These are phyloP conservation scores for Laetiporus sulphureus DNA, from an alignment of 1,284 basidiomycete species.

Conservation along the genomic window DNA sequence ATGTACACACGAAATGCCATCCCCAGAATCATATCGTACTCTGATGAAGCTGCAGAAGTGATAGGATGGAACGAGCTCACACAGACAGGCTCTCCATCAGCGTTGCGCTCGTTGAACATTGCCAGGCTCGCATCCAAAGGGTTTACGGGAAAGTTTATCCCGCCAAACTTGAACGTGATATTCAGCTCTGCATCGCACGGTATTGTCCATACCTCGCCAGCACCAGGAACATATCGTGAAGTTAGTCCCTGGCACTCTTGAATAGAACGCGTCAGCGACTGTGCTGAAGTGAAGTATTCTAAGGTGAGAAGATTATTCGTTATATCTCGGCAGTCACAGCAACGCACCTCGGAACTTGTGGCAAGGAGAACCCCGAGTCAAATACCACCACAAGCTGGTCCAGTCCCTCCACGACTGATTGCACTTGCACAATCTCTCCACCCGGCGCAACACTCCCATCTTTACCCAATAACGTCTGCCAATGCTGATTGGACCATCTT, in stretches of 20 bases:
- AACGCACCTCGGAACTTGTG: constrained; percentile 51
- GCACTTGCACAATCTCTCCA: constrained; percentile 38
- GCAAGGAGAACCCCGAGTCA: constrained; percentile 64
- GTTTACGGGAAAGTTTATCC: constrained; percentile 48
- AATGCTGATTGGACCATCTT: constrained; percentile 28
- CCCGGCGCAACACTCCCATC: constrained; percentile 34
- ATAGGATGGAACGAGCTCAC: constrained; percentile 62
- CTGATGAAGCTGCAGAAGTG: constrained; percentile 33
- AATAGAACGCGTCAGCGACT: constrained; percentile 52
- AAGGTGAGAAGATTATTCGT: too few species aligned
- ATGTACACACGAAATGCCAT: constrained; percentile 67
- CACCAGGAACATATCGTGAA: constrained; percentile 34
- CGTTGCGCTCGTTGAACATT: constrained; percentile 14
- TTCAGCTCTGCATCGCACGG: constrained; percentile 58
- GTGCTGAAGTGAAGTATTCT: too few species aligned
- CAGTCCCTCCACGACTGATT: constrained; percentile 35
- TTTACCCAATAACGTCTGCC: constrained; percentile 29
- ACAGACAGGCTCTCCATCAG: constrained; percentile 19
- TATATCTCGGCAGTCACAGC: too few species aligned
- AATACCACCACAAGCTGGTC: constrained; percentile 50
- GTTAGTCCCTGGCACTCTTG: constrained; percentile 40
- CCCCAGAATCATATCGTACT: constrained; percentile 73
- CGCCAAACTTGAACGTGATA: constrained; percentile 51
- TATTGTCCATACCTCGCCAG: constrained; percentile 48
- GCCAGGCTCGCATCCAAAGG: constrained; percentile 50